Conservation (phyloP, 1,139 yeast species). For the Kluyveromyces sp. region DNA sequence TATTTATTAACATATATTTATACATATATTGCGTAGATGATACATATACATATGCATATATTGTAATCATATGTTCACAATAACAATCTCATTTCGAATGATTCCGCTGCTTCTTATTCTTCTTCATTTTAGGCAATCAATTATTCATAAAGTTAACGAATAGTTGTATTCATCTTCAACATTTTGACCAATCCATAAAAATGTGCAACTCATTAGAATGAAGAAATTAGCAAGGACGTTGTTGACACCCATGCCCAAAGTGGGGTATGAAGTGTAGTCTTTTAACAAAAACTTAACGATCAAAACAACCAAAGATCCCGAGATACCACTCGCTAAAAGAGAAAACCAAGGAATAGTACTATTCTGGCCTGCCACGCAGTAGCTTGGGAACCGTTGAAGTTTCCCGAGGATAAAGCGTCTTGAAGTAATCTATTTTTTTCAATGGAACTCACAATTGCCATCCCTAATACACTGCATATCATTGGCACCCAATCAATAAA, state of each 20-base stretch:
- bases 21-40: neutral
- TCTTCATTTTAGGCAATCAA: too few relatives aligned
- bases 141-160: slow-evolving; percentile 61
- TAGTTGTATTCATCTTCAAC: slow-evolving; percentile 94
- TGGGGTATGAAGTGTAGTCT: slow-evolving; percentile 68
- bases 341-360: slow-evolving; percentile 81
- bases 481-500: slow-evolving; percentile 95
- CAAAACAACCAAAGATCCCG: slow-evolving; percentile 84
- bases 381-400: slow-evolving; percentile 31
- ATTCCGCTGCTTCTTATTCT: too few relatives aligned
- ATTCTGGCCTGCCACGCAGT: slow-evolving; percentile 94
- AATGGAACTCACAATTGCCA: slow-evolving; percentile 84
- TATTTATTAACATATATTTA: neutral
- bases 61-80: too few relatives aligned
- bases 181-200: slow-evolving; percentile 89
- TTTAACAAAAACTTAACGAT: slow-evolving; percentile 77
- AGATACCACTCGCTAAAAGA: slow-evolving; percentile 85
- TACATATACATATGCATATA: neutral
- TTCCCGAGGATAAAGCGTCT: slow-evolving; percentile 44
- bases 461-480: slow-evolving; percentile 80
- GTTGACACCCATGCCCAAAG: slow-evolving; percentile 89
- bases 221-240: slow-evolving; percentile 76
- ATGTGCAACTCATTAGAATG: slow-evolving; percentile 79
- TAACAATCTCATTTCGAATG: too few relatives aligned
- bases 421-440: slow-evolving; percentile 74